Percentiles rank a stretch among this genome's conserved stretches.
phyloP scores from a whole-genome alignment of 2,329 filamentous ascomycete species.

The Juglanconis sp. region DNA sequence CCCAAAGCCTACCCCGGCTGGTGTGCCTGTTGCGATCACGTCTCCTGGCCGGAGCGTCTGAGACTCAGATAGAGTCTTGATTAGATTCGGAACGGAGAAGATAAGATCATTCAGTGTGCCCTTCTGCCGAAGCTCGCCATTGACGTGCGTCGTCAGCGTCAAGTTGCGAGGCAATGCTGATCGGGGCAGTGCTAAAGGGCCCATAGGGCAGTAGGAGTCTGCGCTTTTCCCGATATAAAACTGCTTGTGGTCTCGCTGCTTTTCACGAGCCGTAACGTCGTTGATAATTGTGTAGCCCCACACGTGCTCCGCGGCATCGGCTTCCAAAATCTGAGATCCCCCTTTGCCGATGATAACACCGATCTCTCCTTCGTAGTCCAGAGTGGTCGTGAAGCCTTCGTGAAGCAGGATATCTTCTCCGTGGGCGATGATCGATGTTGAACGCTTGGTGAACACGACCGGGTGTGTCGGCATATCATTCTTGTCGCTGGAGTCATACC shows the following conservation, averaged over 20 bases:
- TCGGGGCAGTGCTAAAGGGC: neutral
- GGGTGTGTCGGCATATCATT: constrained; percentile 49
- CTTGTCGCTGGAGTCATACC: constrained; percentile 54
- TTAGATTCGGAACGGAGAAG: constrained; percentile 27
- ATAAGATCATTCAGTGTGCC: constrained; percentile 32
- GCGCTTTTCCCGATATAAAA: constrained; percentile 57
- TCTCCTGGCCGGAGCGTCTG: constrained; percentile 44
- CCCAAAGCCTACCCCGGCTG: constrained; percentile 46
- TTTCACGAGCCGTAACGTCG: constrained; percentile 48
- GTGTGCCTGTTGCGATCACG: constrained; percentile 43
- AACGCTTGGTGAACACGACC: constrained; percentile 54
- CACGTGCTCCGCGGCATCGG: constrained; percentile 46
- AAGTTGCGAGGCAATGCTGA: neutral
- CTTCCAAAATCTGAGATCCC: constrained; percentile 40
- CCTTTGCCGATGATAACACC: constrained; percentile 52
- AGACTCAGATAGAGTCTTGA: constrained; percentile 38
- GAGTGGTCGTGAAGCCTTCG: constrained; percentile 31
- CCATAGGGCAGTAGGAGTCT: constrained; percentile 55
- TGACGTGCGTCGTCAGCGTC: neutral
- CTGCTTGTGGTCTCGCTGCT: constrained; percentile 55
- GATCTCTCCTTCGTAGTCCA: constrained; percentile 57
- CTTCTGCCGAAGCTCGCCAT: constrained; percentile 7
- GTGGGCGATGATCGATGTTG: constrained; percentile 49
- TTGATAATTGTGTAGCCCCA: constrained; percentile 58
- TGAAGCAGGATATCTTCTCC: constrained; percentile 45